Evolutionary conservation across 768 basidiomycete genomes (phyloP).

Genomic region (Lentinula detonsa): DNA sequence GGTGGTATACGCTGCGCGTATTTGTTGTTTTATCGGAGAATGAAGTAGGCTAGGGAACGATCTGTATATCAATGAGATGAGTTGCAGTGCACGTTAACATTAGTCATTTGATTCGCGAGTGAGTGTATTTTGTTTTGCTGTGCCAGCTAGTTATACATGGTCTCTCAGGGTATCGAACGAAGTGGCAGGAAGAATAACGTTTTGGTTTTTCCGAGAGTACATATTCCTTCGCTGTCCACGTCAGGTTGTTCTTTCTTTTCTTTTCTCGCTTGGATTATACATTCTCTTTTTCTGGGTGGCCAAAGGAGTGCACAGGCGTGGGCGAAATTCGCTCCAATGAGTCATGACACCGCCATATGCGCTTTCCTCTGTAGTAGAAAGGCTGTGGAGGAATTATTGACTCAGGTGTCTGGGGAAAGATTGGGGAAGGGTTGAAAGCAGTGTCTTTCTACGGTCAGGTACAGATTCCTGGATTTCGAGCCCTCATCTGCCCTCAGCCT

Average conservation of each 20-base stretch:
- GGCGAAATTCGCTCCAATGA: not conserved
- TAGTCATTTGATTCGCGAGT: not conserved
- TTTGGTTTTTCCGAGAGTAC: no score
- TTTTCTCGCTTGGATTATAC: not conserved
- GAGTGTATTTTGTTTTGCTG: not conserved
- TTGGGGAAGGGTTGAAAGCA: not conserved
- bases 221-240: not conserved
- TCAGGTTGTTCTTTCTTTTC: not conserved
- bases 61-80: not conserved
- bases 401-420: not conserved
- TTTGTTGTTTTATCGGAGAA: conserved; percentile 75
- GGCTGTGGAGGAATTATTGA: no score
- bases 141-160: no score
- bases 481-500: no score
- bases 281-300: not conserved
- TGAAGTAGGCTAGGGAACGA: conserved; percentile 23
- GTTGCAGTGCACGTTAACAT: not conserved
- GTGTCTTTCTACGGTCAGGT: not conserved
- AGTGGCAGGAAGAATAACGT: no score
- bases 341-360: not conserved
- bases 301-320: not conserved
- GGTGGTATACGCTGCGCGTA: conserved; percentile 67
- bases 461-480: not conserved
- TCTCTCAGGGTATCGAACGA: no score
- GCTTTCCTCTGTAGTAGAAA: no score